phyloP scores from a whole-genome alignment of 805 yeast species.

The Wickerhamiella galacta region DNA sequence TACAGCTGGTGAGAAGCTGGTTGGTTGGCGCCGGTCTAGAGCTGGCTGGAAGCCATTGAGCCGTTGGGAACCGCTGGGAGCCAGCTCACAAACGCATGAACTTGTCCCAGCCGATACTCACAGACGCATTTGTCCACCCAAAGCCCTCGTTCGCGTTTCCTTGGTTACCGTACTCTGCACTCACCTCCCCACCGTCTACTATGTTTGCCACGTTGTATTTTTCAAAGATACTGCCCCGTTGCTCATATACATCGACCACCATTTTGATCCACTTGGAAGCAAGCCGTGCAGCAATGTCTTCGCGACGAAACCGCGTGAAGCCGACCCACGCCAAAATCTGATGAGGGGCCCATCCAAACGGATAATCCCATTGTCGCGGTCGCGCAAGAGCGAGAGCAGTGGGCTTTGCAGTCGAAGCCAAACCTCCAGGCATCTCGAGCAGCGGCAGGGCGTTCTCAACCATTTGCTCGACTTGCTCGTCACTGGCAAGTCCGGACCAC shows the following conservation, averaged over 20 bases:
- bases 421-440: conserved; percentile 77
- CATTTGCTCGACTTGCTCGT: conserved; percentile 50
- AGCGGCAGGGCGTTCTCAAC: conserved; percentile 41
- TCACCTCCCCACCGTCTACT: conserved; percentile 76
- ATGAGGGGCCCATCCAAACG: conserved; percentile 98
- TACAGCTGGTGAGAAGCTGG: no score
- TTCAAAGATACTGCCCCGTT: conserved; percentile 88
- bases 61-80: no score
- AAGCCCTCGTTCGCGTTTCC: conserved; percentile 95
- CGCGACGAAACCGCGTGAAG: conserved; percentile 50
- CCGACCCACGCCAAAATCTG: conserved; percentile 93
- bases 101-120: conserved; percentile 11
- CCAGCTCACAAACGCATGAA: no score
- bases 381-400: conserved; percentile 53
- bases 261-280: conserved; percentile 78
- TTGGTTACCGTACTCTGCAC: conserved; percentile 94
- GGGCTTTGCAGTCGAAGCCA: conserved; percentile 67
- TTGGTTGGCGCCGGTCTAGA: no score
- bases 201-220: conserved; percentile 79
- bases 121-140: conserved; percentile 95
- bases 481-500: conserved; percentile 61
- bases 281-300: conserved; percentile 46
- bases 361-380: conserved; percentile 89
- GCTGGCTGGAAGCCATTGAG: no score
- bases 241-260: conserved; percentile 80